Evolutionary conservation across 768 basidiomycete genomes (phyloP), one percentile per base, ranked within the genome.

Genomic region (Cubamyces sp.): DNA sequence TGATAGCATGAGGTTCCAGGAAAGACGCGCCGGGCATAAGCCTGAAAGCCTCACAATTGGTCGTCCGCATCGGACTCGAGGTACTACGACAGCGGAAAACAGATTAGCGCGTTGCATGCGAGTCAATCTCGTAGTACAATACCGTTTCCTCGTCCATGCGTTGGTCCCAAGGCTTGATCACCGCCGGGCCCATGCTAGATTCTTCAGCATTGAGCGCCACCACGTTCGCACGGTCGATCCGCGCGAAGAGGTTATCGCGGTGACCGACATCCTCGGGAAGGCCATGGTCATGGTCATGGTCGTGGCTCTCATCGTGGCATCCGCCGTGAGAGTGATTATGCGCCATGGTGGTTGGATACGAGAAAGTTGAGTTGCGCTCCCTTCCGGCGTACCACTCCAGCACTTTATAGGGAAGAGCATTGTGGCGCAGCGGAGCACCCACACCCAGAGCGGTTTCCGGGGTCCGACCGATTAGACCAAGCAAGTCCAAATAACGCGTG

Each of bases 11-110:
- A 34, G 34, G 34, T 11, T 11, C 34, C 12, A 26, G 4, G 16
- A 23, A n/a, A 3, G 15, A 37, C 26, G 5, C 43, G 14, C 23
- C 34, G 12, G 26, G 25, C 1, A 14, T 19, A 18, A 18, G 26
- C 16, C 18, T 18, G 34, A 47, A 28, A 28, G 50, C 63, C 80
- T 68, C 74, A 92, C 92, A 97, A 74, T 74, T 94, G 90, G 70
- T 96, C 94, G 74, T 96, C 95, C 37, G 90, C 90, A 65, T 97
- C 95, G 18, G 92, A 94, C 74, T 94, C 90, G 61, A 95, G 72
- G 63, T 76, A 91, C 94, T 97, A 66, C 8, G 37, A 23, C 57
- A 43, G 57, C 54, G 37, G 25, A 30, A 23, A 30, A 23, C 1
- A 18, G 30, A 15, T 47, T 16, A 46, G 56, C n/a, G 37, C 18